Evolutionary conservation across 495 filamentous ascomycete species (phyloP), one percentile per base, ranked within the genome.

Genomic region (Aspergillus ellipticus): DNA sequence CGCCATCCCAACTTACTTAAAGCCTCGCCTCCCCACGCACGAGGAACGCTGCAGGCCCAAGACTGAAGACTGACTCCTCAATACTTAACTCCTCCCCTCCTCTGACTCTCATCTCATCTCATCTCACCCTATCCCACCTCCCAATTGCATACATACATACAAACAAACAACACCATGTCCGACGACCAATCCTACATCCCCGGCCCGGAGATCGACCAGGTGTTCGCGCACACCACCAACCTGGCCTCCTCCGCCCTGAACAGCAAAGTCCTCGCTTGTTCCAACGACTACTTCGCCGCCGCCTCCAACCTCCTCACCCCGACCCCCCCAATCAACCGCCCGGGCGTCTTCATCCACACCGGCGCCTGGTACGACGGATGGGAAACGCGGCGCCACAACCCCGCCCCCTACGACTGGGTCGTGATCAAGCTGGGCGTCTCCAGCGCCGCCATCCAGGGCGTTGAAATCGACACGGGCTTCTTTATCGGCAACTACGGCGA

Each of bases 321-420:
- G 1, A 82, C 82, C 0, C 74, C 87, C 3, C 89, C 92, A 4
- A 82, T 96, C 63, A 81, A 83, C 56, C 84, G 88, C 59, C 85
- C 86, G 0, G 91, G 89, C 54, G 84, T 91, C 70, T 95, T 92
- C 78, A 85, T 91, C 47, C 84, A 87, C 64, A 82, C 89, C 9
- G 92, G 92, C 56, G 89, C 90, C 20, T 97, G 92, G 92, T 96
- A 92, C 69, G 92, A 97, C 66, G 92, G 92, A 21, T 96, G 92
- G 92, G 92, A 97, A 70, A 96, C 91, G 2, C 81, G 92, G 15
- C 78, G 92, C 46, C 92, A 96, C 75, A 97, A 97, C 68, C 71
- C 79, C 0, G 77, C 83, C 22, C 80, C 83, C 3, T 90, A 86
- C 59, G 92, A 97, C 72, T 96, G 88, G 85, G 90, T 91, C 1